These are phyloP conservation scores for Backusella liffmaniae DNA, from an alignment of 192 early-diverging fungal genomes.

Conservation along the genomic window DNA sequence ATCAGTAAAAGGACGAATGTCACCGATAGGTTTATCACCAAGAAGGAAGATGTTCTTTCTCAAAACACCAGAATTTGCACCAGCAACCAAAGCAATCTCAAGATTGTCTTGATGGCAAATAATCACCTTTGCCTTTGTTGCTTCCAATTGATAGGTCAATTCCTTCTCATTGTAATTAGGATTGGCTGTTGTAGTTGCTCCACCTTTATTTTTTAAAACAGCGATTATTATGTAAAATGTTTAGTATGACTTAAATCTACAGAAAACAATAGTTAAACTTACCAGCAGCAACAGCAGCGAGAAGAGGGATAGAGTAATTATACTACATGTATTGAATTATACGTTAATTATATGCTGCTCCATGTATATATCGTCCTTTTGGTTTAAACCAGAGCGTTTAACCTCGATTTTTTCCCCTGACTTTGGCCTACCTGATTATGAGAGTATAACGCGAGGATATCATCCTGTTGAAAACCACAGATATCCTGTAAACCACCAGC, in stretches of 20 bases:
- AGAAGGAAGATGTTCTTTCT: slow-evolving; percentile 27
- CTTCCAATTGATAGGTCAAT: slow-evolving; percentile 71
- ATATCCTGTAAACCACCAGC: slow-evolving; percentile 28
- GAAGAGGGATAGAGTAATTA: slow-evolving; percentile 28
- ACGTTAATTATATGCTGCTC: background rate
- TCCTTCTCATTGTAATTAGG: slow-evolving; percentile 80
- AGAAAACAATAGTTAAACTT: slow-evolving; percentile 21
- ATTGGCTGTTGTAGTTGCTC: slow-evolving; percentile 72
- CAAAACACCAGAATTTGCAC: background rate
- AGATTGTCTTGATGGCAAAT: slow-evolving; percentile 45
- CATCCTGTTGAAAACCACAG: slow-evolving; percentile 19
- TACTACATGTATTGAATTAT: slow-evolving; percentile 11
- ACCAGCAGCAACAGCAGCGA: slow-evolving; percentile 38
- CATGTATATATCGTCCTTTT: background rate
- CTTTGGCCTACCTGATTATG: slow-evolving; percentile 23
- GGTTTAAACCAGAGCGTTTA: background rate
- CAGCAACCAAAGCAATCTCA: slow-evolving; percentile 23
- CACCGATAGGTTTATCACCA: slow-evolving; percentile 19
- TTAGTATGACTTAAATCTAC: slow-evolving; percentile 14
- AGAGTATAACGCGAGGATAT: slow-evolving; percentile 23
- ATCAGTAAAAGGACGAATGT: slow-evolving; percentile 21
- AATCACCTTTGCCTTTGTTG: slow-evolving; percentile 65
- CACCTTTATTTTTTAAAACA: slow-evolving; percentile 41
- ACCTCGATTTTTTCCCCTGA: background rate
- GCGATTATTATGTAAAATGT: background rate